Evolutionary conservation across 306 rosid genomes (phyloP), one percentile per base, ranked within the genome.

Genomic region (Betula pendula): DNA sequence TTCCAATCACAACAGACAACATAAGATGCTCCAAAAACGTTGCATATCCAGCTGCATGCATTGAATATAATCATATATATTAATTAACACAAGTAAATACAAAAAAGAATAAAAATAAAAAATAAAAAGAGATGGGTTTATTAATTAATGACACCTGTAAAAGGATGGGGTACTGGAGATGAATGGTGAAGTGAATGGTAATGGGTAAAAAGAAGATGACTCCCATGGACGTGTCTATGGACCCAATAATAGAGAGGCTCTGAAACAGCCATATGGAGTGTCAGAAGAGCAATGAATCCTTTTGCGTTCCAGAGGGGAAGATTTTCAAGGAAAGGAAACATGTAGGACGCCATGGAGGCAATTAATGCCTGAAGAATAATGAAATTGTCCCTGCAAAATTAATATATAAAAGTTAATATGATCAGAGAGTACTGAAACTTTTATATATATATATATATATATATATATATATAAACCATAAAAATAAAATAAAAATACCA

Each of bases 161-260:
- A 80, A 15, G 90, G 70, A 8, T 80, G 84, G 2, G 96, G 96
- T 1, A 92, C 89, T 0, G 90, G 85, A 73, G 97, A 88, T 8
- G 99, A 88, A 85, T 95, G 99, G 69, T 95, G 97, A 67, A 90
- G 74, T 55, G 97, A 90, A 74, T 95, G 99, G 81, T 95, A 88
- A 62, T 81, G 79, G 31, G 77, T 74, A 53, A 38, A 38, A 38
- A 88, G 92, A 63, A 92, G 86, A 77, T 84, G 71, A 17, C 78
- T 72, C 47, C 59, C 75, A 73, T 95, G 99, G 70, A 88, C 81
- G 71, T 15, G 79, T 81, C 83, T 87, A 68, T 95, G 99, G 5
- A 86, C 77, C 91, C 88, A 81, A 40, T 95, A 95, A 80, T 83
- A 95, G 31, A 95, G 83, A 58, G 99, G 99, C 72, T 95, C 99